phyloP scores from a whole-genome alignment of 1,284 basidiomycete species.

The Austroboletus rostrupii region DNA sequence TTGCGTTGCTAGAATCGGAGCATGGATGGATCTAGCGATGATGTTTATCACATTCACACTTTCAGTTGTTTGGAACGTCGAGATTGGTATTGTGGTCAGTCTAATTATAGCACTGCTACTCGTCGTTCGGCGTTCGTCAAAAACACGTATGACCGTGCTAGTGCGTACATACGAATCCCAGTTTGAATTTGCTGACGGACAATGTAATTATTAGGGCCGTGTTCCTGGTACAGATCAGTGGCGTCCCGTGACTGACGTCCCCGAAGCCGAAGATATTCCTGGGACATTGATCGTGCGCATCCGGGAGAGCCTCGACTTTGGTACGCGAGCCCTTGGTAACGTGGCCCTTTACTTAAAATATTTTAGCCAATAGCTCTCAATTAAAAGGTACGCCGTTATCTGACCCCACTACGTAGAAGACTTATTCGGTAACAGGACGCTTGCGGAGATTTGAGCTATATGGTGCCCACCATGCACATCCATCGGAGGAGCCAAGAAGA shows the following conservation, averaged over 20 bases:
- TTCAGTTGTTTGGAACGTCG: conserved; percentile 76
- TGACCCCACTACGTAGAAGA: neutral
- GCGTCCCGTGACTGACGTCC: conserved; percentile 63
- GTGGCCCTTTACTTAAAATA: neutral
- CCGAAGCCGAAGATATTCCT: conserved; percentile 61
- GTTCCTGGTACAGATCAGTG: conserved; percentile 63
- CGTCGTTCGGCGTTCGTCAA: conserved; percentile 84
- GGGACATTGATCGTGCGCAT: conserved; percentile 70
- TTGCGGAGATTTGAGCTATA: conserved; percentile 80
- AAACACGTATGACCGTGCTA: conserved; percentile 68
- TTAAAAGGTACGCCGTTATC: conserved; percentile 51
- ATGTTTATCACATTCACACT: conserved; percentile 83
- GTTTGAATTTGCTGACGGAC: neutral
- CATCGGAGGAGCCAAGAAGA: conserved; percentile 79
- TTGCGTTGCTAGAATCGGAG: conserved; percentile 58
- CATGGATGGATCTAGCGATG: conserved; percentile 82
- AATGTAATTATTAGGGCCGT: conserved; percentile 42
- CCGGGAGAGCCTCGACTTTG: conserved; percentile 69
- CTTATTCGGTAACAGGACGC: conserved; percentile 48
- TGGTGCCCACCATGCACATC: conserved; percentile 73
- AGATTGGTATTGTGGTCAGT: conserved; percentile 82
- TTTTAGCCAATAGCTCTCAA: conserved; percentile 81
- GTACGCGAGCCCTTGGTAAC: conserved; percentile 28
- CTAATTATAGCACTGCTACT: conserved; percentile 83
- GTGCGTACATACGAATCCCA: conserved; percentile 26